phyloP scores from a whole-genome alignment of 2,329 filamentous ascomycete genomes.

The Pseudocercospora eumusae region DNA sequence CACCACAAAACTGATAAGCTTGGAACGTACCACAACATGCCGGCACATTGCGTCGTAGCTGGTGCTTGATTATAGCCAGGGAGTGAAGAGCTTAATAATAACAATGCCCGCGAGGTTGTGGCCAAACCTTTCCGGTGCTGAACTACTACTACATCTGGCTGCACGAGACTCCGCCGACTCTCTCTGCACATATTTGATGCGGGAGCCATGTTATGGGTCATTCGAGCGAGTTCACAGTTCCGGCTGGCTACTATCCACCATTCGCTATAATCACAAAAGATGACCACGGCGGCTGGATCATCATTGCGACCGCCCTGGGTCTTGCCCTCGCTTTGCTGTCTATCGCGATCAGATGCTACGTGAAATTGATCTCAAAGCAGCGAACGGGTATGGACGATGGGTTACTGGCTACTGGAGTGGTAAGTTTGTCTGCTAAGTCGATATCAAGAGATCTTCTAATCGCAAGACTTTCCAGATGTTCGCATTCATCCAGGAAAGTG shows the following conservation, averaged over 20 bases:
- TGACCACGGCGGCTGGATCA: slow-evolving; percentile 47
- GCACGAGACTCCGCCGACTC: background rate
- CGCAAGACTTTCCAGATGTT: slow-evolving; percentile 1
- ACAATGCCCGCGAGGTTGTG: background rate
- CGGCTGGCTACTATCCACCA: slow-evolving; percentile 28
- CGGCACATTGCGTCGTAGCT: slow-evolving; percentile 1
- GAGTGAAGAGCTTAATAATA: background rate
- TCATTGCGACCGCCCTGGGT: slow-evolving; percentile 27
- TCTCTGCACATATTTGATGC: slow-evolving; percentile 5
- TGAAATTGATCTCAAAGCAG: slow-evolving; percentile 21
- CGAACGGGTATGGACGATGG: slow-evolving; percentile 23
- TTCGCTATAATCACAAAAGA: slow-evolving; percentile 22
- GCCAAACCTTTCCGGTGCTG: background rate
- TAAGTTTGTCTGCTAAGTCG: background rate
- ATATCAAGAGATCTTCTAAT: background rate
- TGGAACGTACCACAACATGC: background rate
- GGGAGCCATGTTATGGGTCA: slow-evolving; percentile 19
- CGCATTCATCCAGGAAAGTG: slow-evolving; percentile 21
- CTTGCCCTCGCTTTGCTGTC: slow-evolving; percentile 23
- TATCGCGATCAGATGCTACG: slow-evolving; percentile 21
- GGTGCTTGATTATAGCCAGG: slow-evolving; percentile 1
- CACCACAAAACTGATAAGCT: background rate
- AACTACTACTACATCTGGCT: slow-evolving; percentile 1
- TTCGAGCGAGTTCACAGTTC: slow-evolving; percentile 18
- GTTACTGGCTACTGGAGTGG: slow-evolving; percentile 19